Base-by-base conservation (phyloP, 805 yeast genomes). In the Candida endomychidarum region DNA sequence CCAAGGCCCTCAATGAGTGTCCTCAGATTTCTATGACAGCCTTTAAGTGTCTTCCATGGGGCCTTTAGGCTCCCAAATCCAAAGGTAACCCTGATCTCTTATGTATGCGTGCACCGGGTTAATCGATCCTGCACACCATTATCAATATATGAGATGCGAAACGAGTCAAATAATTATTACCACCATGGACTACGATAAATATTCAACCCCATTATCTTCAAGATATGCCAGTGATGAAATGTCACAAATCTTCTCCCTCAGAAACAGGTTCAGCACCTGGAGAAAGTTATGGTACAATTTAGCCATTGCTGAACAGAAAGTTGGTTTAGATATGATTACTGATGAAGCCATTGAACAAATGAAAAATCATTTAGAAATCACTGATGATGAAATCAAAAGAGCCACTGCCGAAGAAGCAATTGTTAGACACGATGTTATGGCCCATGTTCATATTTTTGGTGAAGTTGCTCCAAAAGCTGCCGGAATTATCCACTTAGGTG, bases 371-470 rank as follows among this genome's bases (percentile, higher is more conserved):
- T 71, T 91, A 56, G 76, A 65, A 37, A 89, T 93, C 68, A 82
- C 96, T 7, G 97, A 91, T 62, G 95, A 86, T 53, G 98, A 95
- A 58, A 88, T 93, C 49, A 88, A 75, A 42, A 85, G 74, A 42
- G 98, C 99, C 31, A 72, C 90, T 43, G 80, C 78, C 52, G 97
- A 93, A 70, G 99, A 93, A 68, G 96, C 98, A 38, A 89, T 85
- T 63, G 98, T 93, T 43, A 86, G 99, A 73, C 99, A 93, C 66
- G 99, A 93, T 61, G 99, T 93, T 54, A 93, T 93, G 99, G 96
- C 98, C 41, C 99, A 93, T 56, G 99, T 93, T 42, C 99, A 93
- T 61, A 86, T 84, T 43, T 93, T 86, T 62, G 99, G 99, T 51
- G 75, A 82, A 54, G 80, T 86, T 11, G 86, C 95, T 56, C 99